Percentiles rank a stretch among this genome's conserved stretches.
Evolutionary conservation across 164 flowering plant genomes (phyloP).

Genomic region (Berberis thunbergii): DNA sequence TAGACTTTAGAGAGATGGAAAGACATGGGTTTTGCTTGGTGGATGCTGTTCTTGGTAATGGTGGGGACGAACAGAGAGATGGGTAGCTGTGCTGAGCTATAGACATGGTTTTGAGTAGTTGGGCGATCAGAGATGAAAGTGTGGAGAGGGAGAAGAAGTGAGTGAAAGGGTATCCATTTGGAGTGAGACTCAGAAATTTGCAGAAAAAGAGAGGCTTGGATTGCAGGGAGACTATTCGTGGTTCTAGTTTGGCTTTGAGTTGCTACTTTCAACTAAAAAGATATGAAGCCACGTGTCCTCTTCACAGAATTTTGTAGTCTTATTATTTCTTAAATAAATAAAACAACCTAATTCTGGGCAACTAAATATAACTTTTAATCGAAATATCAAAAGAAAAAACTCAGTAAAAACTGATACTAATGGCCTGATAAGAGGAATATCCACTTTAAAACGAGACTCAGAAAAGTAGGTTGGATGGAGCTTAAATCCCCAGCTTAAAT

Average conservation of each 20-base stretch:
- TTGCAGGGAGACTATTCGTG: conserved; percentile 17
- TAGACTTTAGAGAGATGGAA: conserved; percentile 15
- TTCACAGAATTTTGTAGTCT: neutral
- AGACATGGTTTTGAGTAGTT: conserved; percentile 13
- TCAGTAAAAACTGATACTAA: too few species aligned
- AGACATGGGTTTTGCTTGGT: conserved; percentile 27
- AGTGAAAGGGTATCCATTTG: conserved; percentile 8
- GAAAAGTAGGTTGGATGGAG: too few species aligned
- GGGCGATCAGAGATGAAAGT: conserved; percentile 4
- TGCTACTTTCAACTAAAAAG: conserved; percentile 2
- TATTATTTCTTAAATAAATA: neutral
- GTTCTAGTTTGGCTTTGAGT: conserved; percentile 16
- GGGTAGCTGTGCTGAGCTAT: conserved; percentile 22
- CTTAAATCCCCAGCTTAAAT: too few species aligned
- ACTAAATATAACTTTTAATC: too few species aligned
- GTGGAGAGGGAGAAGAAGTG: conserved; percentile 6
- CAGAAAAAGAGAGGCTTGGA: conserved; percentile 11
- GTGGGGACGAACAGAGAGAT: conserved; percentile 49
- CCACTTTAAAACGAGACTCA: too few species aligned
- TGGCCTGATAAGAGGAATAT: too few species aligned
- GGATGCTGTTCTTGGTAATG: conserved; percentile 29
- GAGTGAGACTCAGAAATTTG: conserved; percentile 5
- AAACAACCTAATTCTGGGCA: neutral
- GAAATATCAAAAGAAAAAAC: too few species aligned
- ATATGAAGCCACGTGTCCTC: conserved; percentile 6